Conservation (phyloP, 768 basidiomycete species). For the Paxillus ammoniavirescens region DNA sequence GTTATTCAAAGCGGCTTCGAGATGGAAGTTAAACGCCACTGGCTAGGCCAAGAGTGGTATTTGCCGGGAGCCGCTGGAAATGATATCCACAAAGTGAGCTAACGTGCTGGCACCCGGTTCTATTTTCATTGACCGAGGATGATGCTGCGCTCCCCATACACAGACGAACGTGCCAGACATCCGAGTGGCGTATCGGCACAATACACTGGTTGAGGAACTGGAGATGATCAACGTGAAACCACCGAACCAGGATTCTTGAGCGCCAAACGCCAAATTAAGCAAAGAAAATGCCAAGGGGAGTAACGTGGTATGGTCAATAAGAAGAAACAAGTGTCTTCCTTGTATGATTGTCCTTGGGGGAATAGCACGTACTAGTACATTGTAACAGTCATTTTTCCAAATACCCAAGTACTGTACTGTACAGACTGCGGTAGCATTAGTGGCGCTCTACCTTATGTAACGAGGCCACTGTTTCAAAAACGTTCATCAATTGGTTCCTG, state of each 20-base stretch:
- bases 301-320: too few relatives aligned
- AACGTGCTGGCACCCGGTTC: background rate
- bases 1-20: constrained; percentile 97
- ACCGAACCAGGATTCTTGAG: constrained; percentile 2
- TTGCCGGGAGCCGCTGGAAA: constrained; percentile 91
- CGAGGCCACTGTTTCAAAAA: too few relatives aligned
- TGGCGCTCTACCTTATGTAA: too few relatives aligned
- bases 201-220: constrained; percentile 85
- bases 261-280: background rate
- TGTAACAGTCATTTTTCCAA: too few relatives aligned
- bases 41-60: constrained; percentile 94
- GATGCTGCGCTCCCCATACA: background rate
- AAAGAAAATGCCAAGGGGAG: background rate
- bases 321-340: too few relatives aligned
- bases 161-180: constrained; percentile 98
- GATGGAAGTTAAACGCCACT: constrained; percentile 95
- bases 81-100: constrained; percentile 85
- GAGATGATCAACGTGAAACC: constrained; percentile 54
- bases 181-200: constrained; percentile 86
- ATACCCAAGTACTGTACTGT: too few relatives aligned
- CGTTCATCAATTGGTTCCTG: too few relatives aligned
- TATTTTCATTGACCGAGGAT: constrained; percentile 6
- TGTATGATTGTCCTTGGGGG: too few relatives aligned
- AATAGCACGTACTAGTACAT: too few relatives aligned
- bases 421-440: too few relatives aligned